phyloP scores from a whole-genome alignment of 306 rosid genomes.

The Parietaria judaica region DNA sequence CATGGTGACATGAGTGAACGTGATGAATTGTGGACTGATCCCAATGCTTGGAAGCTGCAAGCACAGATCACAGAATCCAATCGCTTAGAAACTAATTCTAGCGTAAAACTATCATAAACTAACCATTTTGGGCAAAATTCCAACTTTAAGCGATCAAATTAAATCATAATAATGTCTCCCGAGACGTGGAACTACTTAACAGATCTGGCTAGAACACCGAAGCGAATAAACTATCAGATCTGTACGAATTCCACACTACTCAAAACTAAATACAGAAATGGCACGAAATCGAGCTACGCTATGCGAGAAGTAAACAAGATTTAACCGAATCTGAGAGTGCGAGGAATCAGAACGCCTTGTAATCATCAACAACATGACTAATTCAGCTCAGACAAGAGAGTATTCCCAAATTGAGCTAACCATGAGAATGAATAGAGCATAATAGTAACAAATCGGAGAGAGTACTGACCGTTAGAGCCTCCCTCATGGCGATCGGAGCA shows the following conservation, averaged over 20 bases:
- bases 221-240: constrained; percentile 33
- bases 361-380: background rate
- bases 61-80: constrained; percentile 29
- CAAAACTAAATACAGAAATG: constrained; percentile 17
- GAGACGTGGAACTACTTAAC: constrained; percentile 1
- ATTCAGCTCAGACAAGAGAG: constrained; percentile 9
- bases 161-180: constrained; percentile 5
- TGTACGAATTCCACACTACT: constrained; percentile 12
- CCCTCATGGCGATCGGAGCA: constrained; percentile 98
- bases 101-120: background rate
- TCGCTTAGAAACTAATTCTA: constrained; percentile 14
- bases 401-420: constrained; percentile 24
- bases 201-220: constrained; percentile 29
- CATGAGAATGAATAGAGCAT: background rate
- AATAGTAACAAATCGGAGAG: constrained; percentile 1
- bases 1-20: constrained; percentile 95
- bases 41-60: constrained; percentile 92
- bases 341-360: background rate
- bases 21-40: constrained; percentile 79
- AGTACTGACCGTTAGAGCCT: constrained; percentile 73
- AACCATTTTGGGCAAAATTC: background rate
- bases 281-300: constrained; percentile 15
- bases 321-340: constrained; percentile 12
- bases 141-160: constrained; percentile 1
- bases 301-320: background rate